Evolutionary conservation across 192 early-diverging fungal species (phyloP), one percentile per base, ranked within the genome.

Genomic region (Coemansia sp.): DNA sequence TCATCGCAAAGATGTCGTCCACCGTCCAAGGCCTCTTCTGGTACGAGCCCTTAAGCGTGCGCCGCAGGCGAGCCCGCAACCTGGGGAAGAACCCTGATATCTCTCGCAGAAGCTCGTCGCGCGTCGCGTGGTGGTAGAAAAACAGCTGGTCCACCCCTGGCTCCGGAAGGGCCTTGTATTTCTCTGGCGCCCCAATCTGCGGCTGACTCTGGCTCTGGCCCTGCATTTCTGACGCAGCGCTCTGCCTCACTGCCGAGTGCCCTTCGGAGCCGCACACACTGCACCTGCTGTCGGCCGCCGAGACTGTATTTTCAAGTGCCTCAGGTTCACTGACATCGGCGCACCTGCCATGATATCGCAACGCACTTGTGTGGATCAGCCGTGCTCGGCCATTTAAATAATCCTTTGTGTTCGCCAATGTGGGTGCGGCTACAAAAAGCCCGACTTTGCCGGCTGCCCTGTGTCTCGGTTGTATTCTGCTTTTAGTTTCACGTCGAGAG

Each of bases 1-100:
- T 82, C 63, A 95, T 59, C 1, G 93, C 95, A 30, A 92, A 83
- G 41, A 93, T 79, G 55, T 98, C 93, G 61, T 98, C 92, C 9
- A 90, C 49, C 3, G 85, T 86, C 83, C 83, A 90, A 0, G 85
- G 85, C 5, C 85, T 79, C 57, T 83, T 84, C 44, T 82, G 79
- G 23, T 83, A 74, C 70, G 84, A 61, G 4, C 71, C 71, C 42
- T 73, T 86, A 19, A 89, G 42, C 3, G 78, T 69, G 11, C 79
- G 69, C 40, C 84, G 78, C 14, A 86, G 46, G 14, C 82, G 78
- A 18, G 84, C 76, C 41, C 79, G 71, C n/a, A 85, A 49, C 8
- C 87, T 63, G 13, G 81, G 79, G 34, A 83, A 71, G 50, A 83
- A 84, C 18, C 72, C 80, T 0, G 75, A 67, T 20, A 85, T 62